phyloP scores from a whole-genome alignment of 2,329 filamentous ascomycete genomes.

The Chaetomium sp. region DNA sequence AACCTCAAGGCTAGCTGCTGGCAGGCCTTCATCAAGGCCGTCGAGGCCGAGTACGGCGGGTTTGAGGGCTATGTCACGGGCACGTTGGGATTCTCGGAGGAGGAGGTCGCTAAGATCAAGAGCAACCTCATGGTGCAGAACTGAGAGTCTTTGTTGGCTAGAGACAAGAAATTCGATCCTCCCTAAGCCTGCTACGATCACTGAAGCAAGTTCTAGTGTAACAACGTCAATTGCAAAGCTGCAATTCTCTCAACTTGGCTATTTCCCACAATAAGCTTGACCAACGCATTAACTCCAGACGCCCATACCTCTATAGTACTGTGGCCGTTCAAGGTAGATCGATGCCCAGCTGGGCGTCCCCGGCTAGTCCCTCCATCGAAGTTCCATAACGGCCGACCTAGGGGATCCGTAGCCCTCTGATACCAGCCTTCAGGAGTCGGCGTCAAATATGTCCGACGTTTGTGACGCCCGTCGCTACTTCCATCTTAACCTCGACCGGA shows the following conservation, averaged over 20 bases:
- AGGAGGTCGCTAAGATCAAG: conserved; percentile 52
- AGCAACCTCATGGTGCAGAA: conserved; percentile 43
- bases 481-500: background rate
- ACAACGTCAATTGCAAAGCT: background rate
- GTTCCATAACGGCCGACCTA: background rate
- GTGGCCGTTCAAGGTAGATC: background rate
- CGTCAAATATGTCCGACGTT: background rate
- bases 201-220: background rate
- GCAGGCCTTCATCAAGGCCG: conserved; percentile 48
- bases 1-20: conserved; percentile 50
- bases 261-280: background rate
- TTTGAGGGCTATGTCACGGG: conserved; percentile 53
- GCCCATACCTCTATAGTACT: background rate
- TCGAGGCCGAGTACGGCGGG: conserved; percentile 50
- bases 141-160: conserved; percentile 14
- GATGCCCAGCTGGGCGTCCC: background rate
- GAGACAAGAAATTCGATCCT: background rate
- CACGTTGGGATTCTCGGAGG: conserved; percentile 49
- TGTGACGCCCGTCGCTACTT: background rate
- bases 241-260: background rate
- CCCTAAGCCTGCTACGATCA: background rate
- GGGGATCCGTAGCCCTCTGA: background rate
- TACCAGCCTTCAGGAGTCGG: background rate
- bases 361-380: background rate
- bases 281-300: background rate